Evolutionary conservation across 768 basidiomycete species (phyloP).

Genomic region (Russula emetica): DNA sequence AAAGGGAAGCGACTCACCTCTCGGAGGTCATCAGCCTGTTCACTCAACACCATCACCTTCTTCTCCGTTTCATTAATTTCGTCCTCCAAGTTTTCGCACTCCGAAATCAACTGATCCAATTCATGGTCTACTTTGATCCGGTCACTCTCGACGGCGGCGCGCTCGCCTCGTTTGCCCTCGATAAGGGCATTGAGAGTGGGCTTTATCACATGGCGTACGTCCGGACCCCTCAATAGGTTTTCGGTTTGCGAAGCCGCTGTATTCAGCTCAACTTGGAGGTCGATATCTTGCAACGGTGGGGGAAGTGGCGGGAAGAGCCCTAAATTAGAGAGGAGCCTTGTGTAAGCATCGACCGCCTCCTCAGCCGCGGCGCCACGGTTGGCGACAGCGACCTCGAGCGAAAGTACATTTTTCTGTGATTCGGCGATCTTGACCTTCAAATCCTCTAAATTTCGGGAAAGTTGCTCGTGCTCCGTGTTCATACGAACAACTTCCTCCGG

Average conservation of each 20-base stretch:
- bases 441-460: conserved; percentile 69
- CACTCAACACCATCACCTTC: conserved; percentile 62
- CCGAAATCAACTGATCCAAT: conserved; percentile 67
- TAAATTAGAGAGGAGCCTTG: conserved; percentile 64
- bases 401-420: conserved; percentile 65
- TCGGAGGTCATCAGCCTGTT: conserved; percentile 76
- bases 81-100: conserved; percentile 79
- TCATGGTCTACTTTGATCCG: conserved; percentile 79
- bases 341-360: conserved; percentile 76
- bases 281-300: conserved; percentile 63
- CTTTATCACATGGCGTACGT: conserved; percentile 68
- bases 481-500: conserved; percentile 89
- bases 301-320: conserved; percentile 74
- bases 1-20: conserved; percentile 49
- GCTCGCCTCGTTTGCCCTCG: conserved; percentile 65
- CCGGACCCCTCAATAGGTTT: conserved; percentile 61
- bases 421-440: conserved; percentile 73
- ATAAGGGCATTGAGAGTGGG: conserved; percentile 70
- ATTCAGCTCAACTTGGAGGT: conserved; percentile 79
- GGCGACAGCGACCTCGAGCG: conserved; percentile 78
- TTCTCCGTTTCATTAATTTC: conserved; percentile 71
- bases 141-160: conserved; percentile 68
- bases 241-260: conserved; percentile 67
- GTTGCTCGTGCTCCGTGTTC: conserved; percentile 82
- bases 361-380: conserved; percentile 79